Evolutionary conservation across 306 rosid species (phyloP).

Genomic region (Lathyrus aphaca): DNA sequence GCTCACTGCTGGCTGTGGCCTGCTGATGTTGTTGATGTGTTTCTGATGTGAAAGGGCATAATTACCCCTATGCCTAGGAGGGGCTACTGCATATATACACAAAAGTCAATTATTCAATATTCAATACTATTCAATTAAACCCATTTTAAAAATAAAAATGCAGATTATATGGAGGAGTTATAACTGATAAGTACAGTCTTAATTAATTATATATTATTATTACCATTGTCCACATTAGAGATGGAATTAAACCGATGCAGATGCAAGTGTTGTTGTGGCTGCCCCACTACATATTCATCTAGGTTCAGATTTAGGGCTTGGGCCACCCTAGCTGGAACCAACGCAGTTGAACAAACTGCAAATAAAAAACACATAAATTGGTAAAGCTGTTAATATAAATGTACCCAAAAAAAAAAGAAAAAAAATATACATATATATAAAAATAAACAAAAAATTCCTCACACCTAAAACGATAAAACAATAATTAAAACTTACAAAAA

Average conservation of each 20-base stretch:
- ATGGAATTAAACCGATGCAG: slow-evolving; percentile 47
- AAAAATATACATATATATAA: too few relatives aligned
- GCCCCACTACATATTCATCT: slow-evolving; percentile 53
- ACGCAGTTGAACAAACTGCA: slow-evolving; percentile 71
- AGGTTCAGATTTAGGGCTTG: slow-evolving; percentile 76
- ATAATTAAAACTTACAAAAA: neutral
- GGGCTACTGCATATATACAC: slow-evolving; percentile 40
- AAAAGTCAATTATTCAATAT: slow-evolving; percentile 35
- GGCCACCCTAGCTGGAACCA: slow-evolving; percentile 79
- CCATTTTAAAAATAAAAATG: neutral
- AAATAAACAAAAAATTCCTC: too few relatives aligned
- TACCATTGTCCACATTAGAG: slow-evolving; percentile 59
- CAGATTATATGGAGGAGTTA: neutral
- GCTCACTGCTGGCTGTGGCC: slow-evolving; percentile 46
- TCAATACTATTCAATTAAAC: neutral
- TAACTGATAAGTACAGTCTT: neutral
- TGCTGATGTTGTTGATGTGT: slow-evolving; percentile 30
- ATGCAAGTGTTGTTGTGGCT: slow-evolving; percentile 48
- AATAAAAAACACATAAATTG: neutral
- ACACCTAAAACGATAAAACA: neutral
- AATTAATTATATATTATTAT: neutral
- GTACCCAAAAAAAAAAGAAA: too few relatives aligned
- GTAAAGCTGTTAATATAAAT: neutral
- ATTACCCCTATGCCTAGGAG: slow-evolving; percentile 35
- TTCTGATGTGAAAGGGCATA: slow-evolving; percentile 44